These are phyloP conservation scores for Dipodascopsis uninucleata DNA, from an alignment of 805 yeast species.

Conservation along the genomic window DNA sequence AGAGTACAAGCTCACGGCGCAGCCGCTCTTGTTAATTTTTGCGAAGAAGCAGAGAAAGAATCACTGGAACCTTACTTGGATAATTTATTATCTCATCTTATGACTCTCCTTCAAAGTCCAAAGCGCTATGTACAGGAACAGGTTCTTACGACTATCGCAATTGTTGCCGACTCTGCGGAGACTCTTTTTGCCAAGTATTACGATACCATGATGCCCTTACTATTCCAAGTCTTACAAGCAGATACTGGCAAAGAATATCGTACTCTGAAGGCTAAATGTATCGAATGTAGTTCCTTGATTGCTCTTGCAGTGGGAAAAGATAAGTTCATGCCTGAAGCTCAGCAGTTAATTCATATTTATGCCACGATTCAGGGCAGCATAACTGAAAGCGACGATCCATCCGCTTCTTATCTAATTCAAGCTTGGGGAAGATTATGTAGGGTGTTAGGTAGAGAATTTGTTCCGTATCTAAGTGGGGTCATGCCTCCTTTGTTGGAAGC, in stretches of 20 bases:
- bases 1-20: conserved; percentile 99
- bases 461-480: conserved; percentile 78
- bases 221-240: conserved; percentile 67
- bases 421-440: conserved; percentile 95
- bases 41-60: conserved; percentile 86
- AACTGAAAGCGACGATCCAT: conserved; percentile 75
- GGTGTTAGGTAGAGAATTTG: conserved; percentile 77
- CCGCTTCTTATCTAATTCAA: conserved; percentile 79
- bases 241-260: conserved; percentile 78
- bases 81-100: conserved; percentile 64
- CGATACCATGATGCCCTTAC: conserved; percentile 88
- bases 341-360: conserved; percentile 67
- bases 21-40: conserved; percentile 93
- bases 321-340: conserved; percentile 71
- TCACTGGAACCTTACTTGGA: conserved; percentile 91
- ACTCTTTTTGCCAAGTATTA: conserved; percentile 83
- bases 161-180: conserved; percentile 95
- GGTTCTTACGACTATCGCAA: conserved; percentile 92
- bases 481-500: conserved; percentile 83
- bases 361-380: conserved; percentile 60
- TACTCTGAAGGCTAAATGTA: conserved; percentile 82
- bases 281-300: conserved; percentile 91
- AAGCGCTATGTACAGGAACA: conserved; percentile 95
- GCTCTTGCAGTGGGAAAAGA: conserved; percentile 94
- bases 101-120: conserved; percentile 75